A percentile compares a stretch with the other conserved stretches of the same genome.
Conservation (phyloP, 345 rosid genomes). For the Clausena lansium region DNA sequence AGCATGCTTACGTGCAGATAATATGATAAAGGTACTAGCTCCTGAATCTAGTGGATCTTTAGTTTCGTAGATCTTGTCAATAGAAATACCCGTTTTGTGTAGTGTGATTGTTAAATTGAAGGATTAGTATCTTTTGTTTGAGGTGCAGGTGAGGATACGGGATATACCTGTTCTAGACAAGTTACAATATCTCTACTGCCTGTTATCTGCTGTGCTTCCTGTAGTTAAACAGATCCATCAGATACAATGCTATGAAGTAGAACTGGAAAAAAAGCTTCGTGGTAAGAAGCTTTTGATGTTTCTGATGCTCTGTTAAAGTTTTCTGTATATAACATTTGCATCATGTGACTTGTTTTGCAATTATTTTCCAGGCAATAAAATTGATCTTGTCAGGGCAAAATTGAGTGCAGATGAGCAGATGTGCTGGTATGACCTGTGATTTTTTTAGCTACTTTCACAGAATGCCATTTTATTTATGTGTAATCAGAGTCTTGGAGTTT, state of each 20-base stretch:
- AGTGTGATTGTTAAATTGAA: neutral
- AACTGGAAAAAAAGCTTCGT: conserved; percentile 74
- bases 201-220: conserved; percentile 87
- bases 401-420: conserved; percentile 96
- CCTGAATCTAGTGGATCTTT: neutral
- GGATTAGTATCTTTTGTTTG: conserved; percentile 15
- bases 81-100: neutral
- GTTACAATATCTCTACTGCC: conserved; percentile 72
- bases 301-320: neutral
- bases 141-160: conserved; percentile 66
- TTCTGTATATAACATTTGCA: neutral
- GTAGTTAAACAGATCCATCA: conserved; percentile 82
- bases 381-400: conserved; percentile 74
- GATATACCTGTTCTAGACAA: conserved; percentile 82
- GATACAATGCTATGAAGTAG: conserved; percentile 81
- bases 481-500: neutral
- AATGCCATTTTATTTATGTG: neutral
- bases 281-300: conserved; percentile 46
- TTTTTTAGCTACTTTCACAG: conserved; percentile 12
- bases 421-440: conserved; percentile 76
- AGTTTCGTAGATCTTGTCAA: conserved; percentile 1
- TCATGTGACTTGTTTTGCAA: conserved; percentile 6
- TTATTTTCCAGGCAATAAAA: conserved; percentile 60
- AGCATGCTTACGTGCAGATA: conserved; percentile 79
- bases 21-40: conserved; percentile 71